A percentile compares a stretch with the other conserved stretches of the same genome.
These are phyloP conservation scores for Pseudogymnoascus sp. DNA, from an alignment of 2,329 filamentous ascomycete genomes.

Conservation along the genomic window DNA sequence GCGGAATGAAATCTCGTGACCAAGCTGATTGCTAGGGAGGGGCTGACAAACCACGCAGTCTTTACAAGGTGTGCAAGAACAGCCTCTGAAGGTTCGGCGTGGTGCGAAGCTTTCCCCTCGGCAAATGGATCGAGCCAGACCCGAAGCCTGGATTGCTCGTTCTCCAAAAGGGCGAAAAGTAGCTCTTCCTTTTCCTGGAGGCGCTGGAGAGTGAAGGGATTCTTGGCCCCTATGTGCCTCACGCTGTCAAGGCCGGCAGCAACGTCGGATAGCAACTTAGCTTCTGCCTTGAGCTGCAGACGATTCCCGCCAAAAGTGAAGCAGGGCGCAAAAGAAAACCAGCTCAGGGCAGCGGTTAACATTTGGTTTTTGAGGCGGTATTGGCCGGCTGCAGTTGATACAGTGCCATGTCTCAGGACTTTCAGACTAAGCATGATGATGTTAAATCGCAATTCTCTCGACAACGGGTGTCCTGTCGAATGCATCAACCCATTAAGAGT, in stretches of 20 bases:
- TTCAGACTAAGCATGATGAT: constrained; percentile 74
- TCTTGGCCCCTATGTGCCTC: constrained; percentile 45
- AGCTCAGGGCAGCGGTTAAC: constrained; percentile 74
- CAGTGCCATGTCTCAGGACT: constrained; percentile 65
- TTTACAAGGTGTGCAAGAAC: constrained; percentile 50
- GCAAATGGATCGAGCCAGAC: constrained; percentile 84
- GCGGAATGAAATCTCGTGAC: constrained; percentile 68
- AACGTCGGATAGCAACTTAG: constrained; percentile 71
- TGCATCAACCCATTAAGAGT: constrained; percentile 64
- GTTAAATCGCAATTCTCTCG: constrained; percentile 85
- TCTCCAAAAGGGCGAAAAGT: constrained; percentile 70
- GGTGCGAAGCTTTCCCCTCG: constrained; percentile 32
- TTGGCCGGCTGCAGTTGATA: constrained; percentile 52
- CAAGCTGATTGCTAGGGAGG: constrained; percentile 81
- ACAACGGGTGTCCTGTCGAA: constrained; percentile 71
- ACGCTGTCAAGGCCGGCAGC: constrained; percentile 56
- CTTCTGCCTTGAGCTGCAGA: constrained; percentile 87
- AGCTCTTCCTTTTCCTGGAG: constrained; percentile 74
- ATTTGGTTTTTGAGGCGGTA: constrained; percentile 86
- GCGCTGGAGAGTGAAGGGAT: constrained; percentile 49
- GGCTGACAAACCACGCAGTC: constrained; percentile 79
- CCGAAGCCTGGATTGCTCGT: constrained; percentile 70
- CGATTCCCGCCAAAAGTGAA: constrained; percentile 97
- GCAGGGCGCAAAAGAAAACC: constrained; percentile 75
- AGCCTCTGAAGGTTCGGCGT: constrained; percentile 31